Conservation (phyloP, 2,329 filamentous ascomycete genomes). For the Hymenoscyphus albidus region DNA sequence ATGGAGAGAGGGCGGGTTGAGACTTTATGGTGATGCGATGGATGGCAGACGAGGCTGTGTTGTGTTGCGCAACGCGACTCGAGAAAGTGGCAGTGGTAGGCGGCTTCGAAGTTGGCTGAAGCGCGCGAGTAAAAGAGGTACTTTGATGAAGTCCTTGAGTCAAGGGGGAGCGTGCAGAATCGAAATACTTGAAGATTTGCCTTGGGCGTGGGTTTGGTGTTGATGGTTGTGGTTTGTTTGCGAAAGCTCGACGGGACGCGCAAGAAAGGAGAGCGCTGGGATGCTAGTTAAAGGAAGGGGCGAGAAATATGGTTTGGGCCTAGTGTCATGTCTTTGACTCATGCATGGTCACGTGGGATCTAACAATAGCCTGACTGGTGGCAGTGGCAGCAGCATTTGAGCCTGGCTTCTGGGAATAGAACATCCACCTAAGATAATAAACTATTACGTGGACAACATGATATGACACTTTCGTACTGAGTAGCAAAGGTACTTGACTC, state of each 20-base stretch:
- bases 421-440: too few relatives aligned
- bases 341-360: not conserved
- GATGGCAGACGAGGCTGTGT: conserved; percentile 28
- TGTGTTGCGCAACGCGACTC: conserved; percentile 26
- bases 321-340: conserved; percentile 6
- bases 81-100: conserved; percentile 25
- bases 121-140: conserved; percentile 16
- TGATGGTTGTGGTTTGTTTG: conserved; percentile 5
- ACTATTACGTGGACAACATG: too few relatives aligned
- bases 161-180: conserved; percentile 22
- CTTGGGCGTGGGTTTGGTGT: conserved; percentile 10
- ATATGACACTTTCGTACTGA: too few relatives aligned
- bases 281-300: conserved; percentile 6
- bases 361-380: not conserved
- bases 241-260: conserved; percentile 6
- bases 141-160: conserved; percentile 8
- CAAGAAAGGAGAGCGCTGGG: not conserved
- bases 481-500: too few relatives aligned
- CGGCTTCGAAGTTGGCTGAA: conserved; percentile 31
- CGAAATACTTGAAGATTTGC: conserved; percentile 16
- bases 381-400: too few relatives aligned
- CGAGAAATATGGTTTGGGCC: not conserved
- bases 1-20: conserved; percentile 31
- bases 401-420: too few relatives aligned
- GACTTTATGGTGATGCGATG: conserved; percentile 25